Percentiles rank a stretch among this genome's conserved stretches.
phyloP scores from a whole-genome alignment of 2,329 filamentous ascomycete species.

The Aspergillus spinulosporus region DNA sequence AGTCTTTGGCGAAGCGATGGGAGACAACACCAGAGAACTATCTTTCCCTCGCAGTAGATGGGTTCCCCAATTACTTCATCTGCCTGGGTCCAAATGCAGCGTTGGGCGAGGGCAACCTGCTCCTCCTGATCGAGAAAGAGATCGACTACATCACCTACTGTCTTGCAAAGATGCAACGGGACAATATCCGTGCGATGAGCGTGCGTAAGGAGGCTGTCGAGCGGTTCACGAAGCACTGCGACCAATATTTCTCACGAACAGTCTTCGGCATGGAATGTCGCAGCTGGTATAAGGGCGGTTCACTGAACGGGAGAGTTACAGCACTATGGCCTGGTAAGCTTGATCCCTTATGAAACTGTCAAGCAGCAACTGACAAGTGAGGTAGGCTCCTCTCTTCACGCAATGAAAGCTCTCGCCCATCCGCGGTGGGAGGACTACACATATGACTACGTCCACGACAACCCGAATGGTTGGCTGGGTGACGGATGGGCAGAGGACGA shows the following conservation, averaged over 20 bases:
- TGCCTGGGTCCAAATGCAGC: conserved; percentile 36
- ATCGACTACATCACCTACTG: conserved; percentile 38
- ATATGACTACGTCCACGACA: conserved; percentile 39
- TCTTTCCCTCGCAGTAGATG: conserved; percentile 35
- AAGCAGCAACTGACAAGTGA: not conserved
- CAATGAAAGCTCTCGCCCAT: conserved; percentile 35
- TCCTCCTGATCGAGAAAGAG: conserved; percentile 35
- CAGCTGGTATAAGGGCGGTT: conserved; percentile 43
- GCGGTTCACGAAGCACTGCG: conserved; percentile 33
- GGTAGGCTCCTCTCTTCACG: conserved; percentile 39
- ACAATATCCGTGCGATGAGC: conserved; percentile 35
- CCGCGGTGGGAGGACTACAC: conserved; percentile 44
- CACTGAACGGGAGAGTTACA: conserved; percentile 32
- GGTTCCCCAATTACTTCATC: conserved; percentile 39
- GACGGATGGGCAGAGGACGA: conserved; percentile 39
- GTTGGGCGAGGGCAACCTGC: conserved; percentile 36
- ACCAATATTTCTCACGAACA: conserved; percentile 37
- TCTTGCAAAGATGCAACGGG: conserved; percentile 38
- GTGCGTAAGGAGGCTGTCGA: conserved; percentile 29
- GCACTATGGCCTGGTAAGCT: conserved; percentile 38
- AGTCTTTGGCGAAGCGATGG: conserved; percentile 33
- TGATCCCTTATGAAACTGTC: not conserved
- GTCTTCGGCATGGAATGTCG: conserved; percentile 39
- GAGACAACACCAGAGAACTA: conserved; percentile 38
- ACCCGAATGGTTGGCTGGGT: conserved; percentile 35